Evolutionary conservation across 352 stramenopile genomes (phyloP), one percentile per base, ranked within the genome.

Genomic region (Phytophthora sp.): DNA sequence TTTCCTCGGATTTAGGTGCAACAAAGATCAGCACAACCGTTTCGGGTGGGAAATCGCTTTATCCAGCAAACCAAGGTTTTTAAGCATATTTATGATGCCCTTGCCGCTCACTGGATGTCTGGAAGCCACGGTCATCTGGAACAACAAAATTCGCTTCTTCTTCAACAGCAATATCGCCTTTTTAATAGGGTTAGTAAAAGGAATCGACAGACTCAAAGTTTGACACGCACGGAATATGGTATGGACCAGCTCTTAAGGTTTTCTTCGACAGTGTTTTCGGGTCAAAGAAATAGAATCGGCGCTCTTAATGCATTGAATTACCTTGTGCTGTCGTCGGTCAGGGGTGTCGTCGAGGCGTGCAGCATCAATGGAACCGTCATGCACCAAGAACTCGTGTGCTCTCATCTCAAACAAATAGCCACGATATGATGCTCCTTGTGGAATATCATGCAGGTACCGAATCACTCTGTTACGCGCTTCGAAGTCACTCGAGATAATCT

Each of bases 81-180:
- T 26, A 9, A 59, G 27, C 9, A 32, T 26, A 8, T n/a, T 11
- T 28, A 59, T 18, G 12, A 59, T 28, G 7, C 37, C n/a, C 9
- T 59, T 59, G 12, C 51, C 51, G 27, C 43, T 51, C 10, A 59
- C 37, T 30, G 37, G 37, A 17, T 59, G 27, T 24, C 11, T 50
- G 2, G n/a, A 12, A 26, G 38, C 26, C 27, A 49, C 38, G 2
- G 38, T 50, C 38, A 50, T 43, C n/a, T 59, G 38, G 27, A 59
- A 59, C 12, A 59, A 26, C 21, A 49, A 15, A 43, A 59, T 5
- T 6, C 18, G 18, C 20, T 34, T 54, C 17, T 9, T 17, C 28
- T 39, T 39, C 27, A 34, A 13, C 12, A 13, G 21, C 28, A 30
- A 42, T 4, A 12, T n/a, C n/a, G 9, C 30, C 28, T 41, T n/a